Base-by-base conservation (phyloP, 2,329 filamentous ascomycete genomes). In the Trichoderma lentiforme region DNA sequence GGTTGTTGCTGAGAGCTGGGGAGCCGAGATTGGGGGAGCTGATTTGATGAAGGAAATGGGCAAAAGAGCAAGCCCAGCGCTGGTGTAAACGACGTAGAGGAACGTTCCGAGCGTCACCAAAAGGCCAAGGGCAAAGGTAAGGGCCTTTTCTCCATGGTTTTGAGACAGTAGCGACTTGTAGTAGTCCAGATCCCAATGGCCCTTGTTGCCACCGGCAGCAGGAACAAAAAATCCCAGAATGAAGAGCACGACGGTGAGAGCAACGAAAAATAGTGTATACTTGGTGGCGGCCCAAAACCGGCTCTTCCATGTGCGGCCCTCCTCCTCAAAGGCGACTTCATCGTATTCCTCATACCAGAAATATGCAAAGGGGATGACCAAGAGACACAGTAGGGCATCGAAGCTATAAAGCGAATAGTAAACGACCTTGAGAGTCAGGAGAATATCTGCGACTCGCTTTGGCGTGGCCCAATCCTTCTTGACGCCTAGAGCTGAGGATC, bases 271-370 rank as follows among this genome's bases (percentile, higher is more conserved):
- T 64, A 95, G 83, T 0, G 96, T 98, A 83, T 98, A 98, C 83
- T 97, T 97, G 79, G 93, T 85, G 4, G 96, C 94, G n/a, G 91
- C 91, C 88, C 91, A 91, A 73, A 98, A 87, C 70, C 94, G 89
- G 78, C 90, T 88, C 7, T 86, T 87, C 72, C 92, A 81, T 2
- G 92, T 92, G 79, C 95, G 91, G 34, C 89, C 90, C 36, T 93
- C 93, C 77, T 97, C 93, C 77, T 97, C 93, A 39, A 91, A 88
- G 73, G 94, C 94, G 24, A 95, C 91, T 82, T 98, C 94, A 78
- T 98, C 95, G 75, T 97, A 97, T 81, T 98, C 96, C 81, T 99
- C 96, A 78, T 97, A 96, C 90, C 92, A 98, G 81, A 99, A 99
- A 84, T 99, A 99, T 62, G 95, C 92, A 79, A 99, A 99, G 0